Evolutionary conservation across 192 early-diverging fungal genomes (phyloP), one percentile per base, ranked within the genome.

Genomic region (Coemansia sp.): DNA sequence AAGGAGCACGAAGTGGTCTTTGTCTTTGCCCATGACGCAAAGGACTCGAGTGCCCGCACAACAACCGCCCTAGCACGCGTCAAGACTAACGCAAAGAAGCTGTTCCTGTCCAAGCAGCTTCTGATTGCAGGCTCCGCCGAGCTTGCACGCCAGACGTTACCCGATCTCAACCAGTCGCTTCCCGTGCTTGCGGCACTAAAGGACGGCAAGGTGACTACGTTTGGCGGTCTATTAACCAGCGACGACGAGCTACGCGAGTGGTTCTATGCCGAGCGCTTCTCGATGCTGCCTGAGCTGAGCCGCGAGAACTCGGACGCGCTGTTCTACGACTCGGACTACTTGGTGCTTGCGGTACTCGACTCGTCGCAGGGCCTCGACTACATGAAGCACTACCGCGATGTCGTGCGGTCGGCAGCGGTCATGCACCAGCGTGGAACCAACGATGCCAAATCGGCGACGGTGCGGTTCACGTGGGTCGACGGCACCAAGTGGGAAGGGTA

Each of bases 331-430:
- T 77, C 88, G 21, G 84, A 87, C 52, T 76, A 87, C 56, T 72
- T 94, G 2, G 85, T 92, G 0, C 71, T 96, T 66, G 86, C 79
- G 5, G 63, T 94, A 4, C 71, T 94, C 18, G 86, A 89, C 65
- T 39, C 75, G n/a, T 60, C 68, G 51, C 39, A 38, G 8, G 71
- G 71, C 43, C 60, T 58, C 38, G 73, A 69, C 35, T 43, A 62
- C 9, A 30, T 73, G 20, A 61, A 58, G 15, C 36, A 52, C 18
- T 53, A 68, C 52, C 68, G 71, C 51, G 64, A 63, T 20, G 60
- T 60, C 35, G 76, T 64, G 34, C 64, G 72, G 12, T 63, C 55
- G 11, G 72, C 71, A 4, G 79, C 72, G 5, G 66, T 69, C 43
- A 73, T 73, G 64, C 74, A 78, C 67, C 65, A 68, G 52, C 55